These are phyloP conservation scores for Plasmopara halstedii DNA, from an alignment of 352 stramenopile genomes.

Conservation along the genomic window DNA sequence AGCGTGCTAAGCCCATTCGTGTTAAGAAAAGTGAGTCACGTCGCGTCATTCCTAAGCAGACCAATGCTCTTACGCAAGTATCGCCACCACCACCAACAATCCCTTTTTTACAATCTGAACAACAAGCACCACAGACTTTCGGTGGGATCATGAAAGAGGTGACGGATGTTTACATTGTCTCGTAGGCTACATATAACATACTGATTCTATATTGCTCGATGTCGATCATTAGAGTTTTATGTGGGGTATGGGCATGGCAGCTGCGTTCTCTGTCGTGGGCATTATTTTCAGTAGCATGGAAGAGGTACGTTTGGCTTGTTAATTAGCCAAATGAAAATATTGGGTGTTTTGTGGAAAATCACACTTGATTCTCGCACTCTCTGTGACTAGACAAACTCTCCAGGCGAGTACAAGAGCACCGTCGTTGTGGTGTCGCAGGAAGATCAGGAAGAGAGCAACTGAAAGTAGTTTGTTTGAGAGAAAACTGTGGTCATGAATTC, in stretches of 20 bases:
- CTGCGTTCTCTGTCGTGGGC: conserved; percentile 65
- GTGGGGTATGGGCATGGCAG: conserved; percentile 69
- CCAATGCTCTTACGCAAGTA: conserved; percentile 34
- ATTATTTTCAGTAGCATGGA: conserved; percentile 64
- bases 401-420: conserved; percentile 19
- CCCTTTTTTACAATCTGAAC: conserved; percentile 27
- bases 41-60: conserved; percentile 39
- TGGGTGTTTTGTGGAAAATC: not conserved
- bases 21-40: conserved; percentile 66
- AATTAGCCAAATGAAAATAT: not conserved
- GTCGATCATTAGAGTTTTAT: conserved; percentile 61
- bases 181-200: not conserved
- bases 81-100: conserved; percentile 18
- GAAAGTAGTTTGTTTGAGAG: too few relatives aligned
- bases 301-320: conserved; percentile 24
- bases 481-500: too few relatives aligned
- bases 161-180: not conserved
- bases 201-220: not conserved
- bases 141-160: conserved; percentile 63
- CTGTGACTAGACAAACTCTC: conserved; percentile 12
- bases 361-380: not conserved
- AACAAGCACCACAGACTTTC: conserved; percentile 48
- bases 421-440: conserved; percentile 16
- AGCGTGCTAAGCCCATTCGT: conserved; percentile 55
- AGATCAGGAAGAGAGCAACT: too few relatives aligned